phyloP scores from a whole-genome alignment of 208 protist species.

The Trypanosoma brucei region DNA sequence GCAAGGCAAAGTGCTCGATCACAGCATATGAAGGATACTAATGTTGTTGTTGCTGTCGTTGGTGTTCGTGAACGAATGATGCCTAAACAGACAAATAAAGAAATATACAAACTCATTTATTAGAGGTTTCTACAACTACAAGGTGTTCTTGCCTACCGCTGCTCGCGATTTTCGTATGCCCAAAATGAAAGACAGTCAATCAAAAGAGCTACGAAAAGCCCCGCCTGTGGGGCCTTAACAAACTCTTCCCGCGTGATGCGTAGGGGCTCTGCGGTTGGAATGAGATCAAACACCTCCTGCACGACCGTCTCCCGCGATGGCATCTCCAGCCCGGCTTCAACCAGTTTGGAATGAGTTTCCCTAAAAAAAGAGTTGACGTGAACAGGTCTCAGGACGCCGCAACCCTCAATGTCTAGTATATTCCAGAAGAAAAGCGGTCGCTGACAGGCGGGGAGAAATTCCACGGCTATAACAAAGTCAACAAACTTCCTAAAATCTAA shows the following conservation, averaged over 20 bases:
- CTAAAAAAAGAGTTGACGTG: conserved; percentile 84
- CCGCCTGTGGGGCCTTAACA: conserved; percentile 62
- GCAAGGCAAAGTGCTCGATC: too few relatives aligned
- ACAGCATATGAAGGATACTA: too few relatives aligned
- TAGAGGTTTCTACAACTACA: too few relatives aligned
- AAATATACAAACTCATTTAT: too few relatives aligned
- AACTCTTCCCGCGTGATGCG: conserved; percentile 87
- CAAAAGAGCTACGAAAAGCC: conserved; percentile 79
- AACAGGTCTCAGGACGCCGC: conserved; percentile 66
- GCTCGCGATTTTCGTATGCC: conserved; percentile 86
- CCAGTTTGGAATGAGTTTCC: conserved; percentile 82
- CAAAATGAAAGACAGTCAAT: conserved; percentile 90
- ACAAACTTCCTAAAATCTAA: conserved; percentile 93
- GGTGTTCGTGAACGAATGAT: too few relatives aligned
- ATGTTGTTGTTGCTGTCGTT: too few relatives aligned
- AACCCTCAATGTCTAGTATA: conserved; percentile 81
- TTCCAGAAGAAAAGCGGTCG: conserved; percentile 83
- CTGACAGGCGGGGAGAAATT: conserved; percentile 76
- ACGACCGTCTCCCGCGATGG: conserved; percentile 70
- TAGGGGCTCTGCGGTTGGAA: conserved; percentile 72
- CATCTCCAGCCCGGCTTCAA: conserved; percentile 54
- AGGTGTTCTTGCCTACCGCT: conserved; percentile 13
- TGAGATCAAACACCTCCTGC: conserved; percentile 89
- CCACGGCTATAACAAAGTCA: conserved; percentile 88
- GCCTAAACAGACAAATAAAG: too few relatives aligned